Evolutionary conservation across 306 rosid species (phyloP).

Genomic region (Pyrus pyrifolia): DNA sequence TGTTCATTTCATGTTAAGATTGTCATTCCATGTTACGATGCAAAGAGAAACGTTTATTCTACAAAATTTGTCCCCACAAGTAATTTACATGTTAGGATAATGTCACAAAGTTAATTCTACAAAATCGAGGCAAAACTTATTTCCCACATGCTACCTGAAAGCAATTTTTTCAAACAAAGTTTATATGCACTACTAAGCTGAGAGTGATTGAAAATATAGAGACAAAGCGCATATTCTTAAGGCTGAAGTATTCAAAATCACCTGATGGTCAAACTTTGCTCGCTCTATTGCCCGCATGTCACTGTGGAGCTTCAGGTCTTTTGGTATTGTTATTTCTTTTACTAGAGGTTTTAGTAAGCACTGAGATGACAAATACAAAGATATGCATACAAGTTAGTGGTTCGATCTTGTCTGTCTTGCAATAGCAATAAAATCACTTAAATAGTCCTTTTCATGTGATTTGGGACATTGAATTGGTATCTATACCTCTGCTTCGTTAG

Average conservation of each 20-base stretch:
- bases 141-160: too few relatives aligned
- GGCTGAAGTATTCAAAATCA: neutral
- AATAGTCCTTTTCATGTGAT: neutral
- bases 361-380: slow-evolving; percentile 38
- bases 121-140: too few relatives aligned
- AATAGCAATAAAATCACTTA: neutral
- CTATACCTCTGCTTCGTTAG: slow-evolving; percentile 78
- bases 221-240: neutral
- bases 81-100: too few relatives aligned
- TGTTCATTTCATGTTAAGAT: too few relatives aligned
- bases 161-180: neutral
- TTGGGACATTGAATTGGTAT: neutral
- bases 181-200: neutral
- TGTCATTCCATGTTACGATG: too few relatives aligned
- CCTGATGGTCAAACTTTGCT: slow-evolving; percentile 84
- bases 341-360: slow-evolving; percentile 60
- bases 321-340: slow-evolving; percentile 70
- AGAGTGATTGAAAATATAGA: neutral
- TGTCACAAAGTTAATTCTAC: too few relatives aligned
- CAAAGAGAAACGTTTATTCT: too few relatives aligned
- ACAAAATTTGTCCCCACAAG: too few relatives aligned
- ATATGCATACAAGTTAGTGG: slow-evolving; percentile 2
- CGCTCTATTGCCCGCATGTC: slow-evolving; percentile 66
- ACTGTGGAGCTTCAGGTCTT: slow-evolving; percentile 58
- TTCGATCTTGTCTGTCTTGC: neutral